These are phyloP conservation scores for Colletotrichum higginsianum DNA, from an alignment of 2,329 filamentous ascomycete species.

Conservation along the genomic window DNA sequence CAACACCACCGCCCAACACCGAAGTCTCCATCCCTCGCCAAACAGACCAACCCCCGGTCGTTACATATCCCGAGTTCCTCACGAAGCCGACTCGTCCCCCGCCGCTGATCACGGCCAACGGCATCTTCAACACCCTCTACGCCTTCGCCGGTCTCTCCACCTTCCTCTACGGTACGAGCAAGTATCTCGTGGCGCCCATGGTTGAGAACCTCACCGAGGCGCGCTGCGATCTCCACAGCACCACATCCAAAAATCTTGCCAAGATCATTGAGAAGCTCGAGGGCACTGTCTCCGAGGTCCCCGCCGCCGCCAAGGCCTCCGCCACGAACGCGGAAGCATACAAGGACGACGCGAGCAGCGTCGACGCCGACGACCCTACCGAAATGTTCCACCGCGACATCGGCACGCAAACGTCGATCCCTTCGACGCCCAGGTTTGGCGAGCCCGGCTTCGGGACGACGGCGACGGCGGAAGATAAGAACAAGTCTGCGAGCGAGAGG, in stretches of 20 bases:
- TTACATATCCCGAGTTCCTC: conserved; percentile 81
- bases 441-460: neutral
- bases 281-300: conserved; percentile 73
- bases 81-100: conserved; percentile 68
- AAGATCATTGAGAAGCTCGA: conserved; percentile 67
- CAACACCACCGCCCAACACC: conserved; percentile 26
- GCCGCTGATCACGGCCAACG: conserved; percentile 73
- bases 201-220: conserved; percentile 66
- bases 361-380: conserved; percentile 75
- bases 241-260: conserved; percentile 61
- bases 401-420: conserved; percentile 79
- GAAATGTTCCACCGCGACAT: conserved; percentile 88
- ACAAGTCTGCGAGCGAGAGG: conserved; percentile 43
- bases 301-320: conserved; percentile 52
- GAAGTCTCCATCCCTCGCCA: conserved; percentile 39
- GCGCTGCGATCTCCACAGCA: conserved; percentile 67
- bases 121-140: conserved; percentile 73
- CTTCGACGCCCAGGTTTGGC: conserved; percentile 38
- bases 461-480: conserved; percentile 25
- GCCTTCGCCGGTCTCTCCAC: conserved; percentile 71
- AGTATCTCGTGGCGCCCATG: conserved; percentile 77
- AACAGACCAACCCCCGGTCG: conserved; percentile 69
- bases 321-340: conserved; percentile 35
- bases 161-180: conserved; percentile 79
- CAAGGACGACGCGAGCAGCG: conserved; percentile 45